phyloP scores from a whole-genome alignment of 1,284 basidiomycete genomes.

The Ganoderma leucocontextum region DNA sequence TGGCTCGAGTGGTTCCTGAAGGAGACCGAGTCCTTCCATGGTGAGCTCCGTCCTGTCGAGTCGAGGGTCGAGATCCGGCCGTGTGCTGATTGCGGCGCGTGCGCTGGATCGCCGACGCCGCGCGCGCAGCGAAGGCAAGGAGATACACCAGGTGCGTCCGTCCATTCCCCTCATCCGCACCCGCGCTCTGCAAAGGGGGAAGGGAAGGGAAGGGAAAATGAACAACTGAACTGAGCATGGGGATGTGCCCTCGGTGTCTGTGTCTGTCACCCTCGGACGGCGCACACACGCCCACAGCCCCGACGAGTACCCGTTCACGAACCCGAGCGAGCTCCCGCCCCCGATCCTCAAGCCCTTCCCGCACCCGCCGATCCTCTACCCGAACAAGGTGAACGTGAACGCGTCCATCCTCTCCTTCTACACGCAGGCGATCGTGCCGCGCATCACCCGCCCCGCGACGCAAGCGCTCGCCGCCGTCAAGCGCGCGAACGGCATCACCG shows the following conservation, averaged over 20 bases:
- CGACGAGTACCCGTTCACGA: slow-evolving; percentile 97
- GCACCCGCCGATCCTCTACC: slow-evolving; percentile 84
- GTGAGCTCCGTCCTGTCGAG: slow-evolving; percentile 53
- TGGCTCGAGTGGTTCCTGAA: slow-evolving; percentile 99
- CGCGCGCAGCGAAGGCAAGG: slow-evolving; percentile 83
- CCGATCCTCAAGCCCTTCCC: slow-evolving; percentile 83
- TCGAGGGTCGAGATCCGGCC: slow-evolving; percentile 4
- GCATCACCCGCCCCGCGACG: slow-evolving; percentile 80
- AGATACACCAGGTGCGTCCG: slow-evolving; percentile 83
- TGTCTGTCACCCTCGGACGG: not conserved
- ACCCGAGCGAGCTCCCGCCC: slow-evolving; percentile 72
- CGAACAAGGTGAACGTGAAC: slow-evolving; percentile 91
- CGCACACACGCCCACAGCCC: slow-evolving; percentile 62
- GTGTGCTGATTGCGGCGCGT: slow-evolving; percentile 2
- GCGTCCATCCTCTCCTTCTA: slow-evolving; percentile 91
- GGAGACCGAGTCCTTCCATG: slow-evolving; percentile 94
- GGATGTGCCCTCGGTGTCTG: not conserved
- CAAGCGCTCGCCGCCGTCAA: slow-evolving; percentile 66
- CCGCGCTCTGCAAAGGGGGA: not conserved
- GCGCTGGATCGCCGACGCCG: slow-evolving; percentile 8
- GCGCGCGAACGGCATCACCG: slow-evolving; percentile 69
- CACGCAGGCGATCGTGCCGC: slow-evolving; percentile 80
- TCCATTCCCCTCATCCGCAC: not conserved
- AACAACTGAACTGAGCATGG: not conserved
- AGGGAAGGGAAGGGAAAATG: not conserved